Conservation (phyloP, 1,284 basidiomycete species). For the Naganishia liquefaciens region DNA sequence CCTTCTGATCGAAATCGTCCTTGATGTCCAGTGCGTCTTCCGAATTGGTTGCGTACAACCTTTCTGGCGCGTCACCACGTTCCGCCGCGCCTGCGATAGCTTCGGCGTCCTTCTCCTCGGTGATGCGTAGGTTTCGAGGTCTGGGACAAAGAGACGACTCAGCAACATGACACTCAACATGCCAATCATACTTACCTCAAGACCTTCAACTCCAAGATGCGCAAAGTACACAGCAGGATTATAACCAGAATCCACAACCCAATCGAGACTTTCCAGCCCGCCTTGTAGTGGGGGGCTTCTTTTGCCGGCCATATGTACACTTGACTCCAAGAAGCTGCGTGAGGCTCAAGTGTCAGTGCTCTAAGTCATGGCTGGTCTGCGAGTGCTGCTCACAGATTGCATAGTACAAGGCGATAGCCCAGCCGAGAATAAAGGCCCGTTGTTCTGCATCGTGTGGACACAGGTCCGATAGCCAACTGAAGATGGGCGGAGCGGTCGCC, state of each 20-base stretch:
- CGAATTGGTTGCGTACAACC: constrained; percentile 2
- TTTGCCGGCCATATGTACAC: constrained; percentile 47
- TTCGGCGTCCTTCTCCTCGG: constrained; percentile 34
- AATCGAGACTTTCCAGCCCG: constrained; percentile 45
- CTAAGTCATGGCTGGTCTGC: neutral
- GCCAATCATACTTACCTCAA: constrained; percentile 34
- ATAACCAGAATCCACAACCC: constrained; percentile 44
- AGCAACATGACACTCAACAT: neutral
- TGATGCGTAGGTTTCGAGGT: constrained; percentile 38
- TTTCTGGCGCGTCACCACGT: neutral
- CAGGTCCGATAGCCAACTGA: constrained; percentile 48
- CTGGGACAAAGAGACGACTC: neutral
- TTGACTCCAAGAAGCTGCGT: constrained; percentile 44
- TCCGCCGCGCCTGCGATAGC: constrained; percentile 11
- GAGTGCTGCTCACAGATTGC: constrained; percentile 28
- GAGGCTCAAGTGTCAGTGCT: constrained; percentile 37
- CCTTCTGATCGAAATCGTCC: constrained; percentile 1
- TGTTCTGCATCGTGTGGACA: constrained; percentile 48
- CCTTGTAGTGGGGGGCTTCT: constrained; percentile 44
- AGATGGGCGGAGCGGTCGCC: constrained; percentile 46
- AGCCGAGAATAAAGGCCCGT: constrained; percentile 46
- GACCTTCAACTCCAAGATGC: constrained; percentile 39
- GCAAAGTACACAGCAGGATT: constrained; percentile 34
- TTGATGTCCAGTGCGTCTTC: constrained; percentile 8
- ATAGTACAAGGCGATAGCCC: constrained; percentile 38